Conservation (phyloP, 345 rosid genomes). For the Chamaenerion angustifolium region DNA sequence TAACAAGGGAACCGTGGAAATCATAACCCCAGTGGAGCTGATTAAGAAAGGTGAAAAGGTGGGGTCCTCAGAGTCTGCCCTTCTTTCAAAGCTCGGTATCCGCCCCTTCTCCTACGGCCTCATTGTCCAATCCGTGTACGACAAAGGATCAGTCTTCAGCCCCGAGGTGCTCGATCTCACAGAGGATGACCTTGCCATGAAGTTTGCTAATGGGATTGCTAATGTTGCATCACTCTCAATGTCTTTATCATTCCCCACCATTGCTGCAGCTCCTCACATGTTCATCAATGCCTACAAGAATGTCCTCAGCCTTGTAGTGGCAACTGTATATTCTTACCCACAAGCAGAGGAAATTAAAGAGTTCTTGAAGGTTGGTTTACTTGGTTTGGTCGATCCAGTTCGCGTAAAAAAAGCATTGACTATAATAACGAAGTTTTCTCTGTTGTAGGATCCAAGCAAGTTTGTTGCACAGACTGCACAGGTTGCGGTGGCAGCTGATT, state of each 20-base stretch:
- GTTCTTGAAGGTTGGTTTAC: conserved; percentile 21
- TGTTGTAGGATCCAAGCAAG: conserved; percentile 36
- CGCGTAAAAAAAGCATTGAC: neutral
- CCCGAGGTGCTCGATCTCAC: conserved; percentile 38
- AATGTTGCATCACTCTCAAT: conserved; percentile 28
- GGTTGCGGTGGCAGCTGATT: conserved; percentile 2
- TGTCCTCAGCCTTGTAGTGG: conserved; percentile 26
- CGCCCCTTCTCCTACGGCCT: conserved; percentile 47
- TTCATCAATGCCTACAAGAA: conserved; percentile 39
- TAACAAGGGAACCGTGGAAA: conserved; percentile 98
- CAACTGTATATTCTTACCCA: conserved; percentile 24
- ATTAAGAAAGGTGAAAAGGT: conserved; percentile 93
- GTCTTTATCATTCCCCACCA: conserved; percentile 30
- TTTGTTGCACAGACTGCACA: conserved; percentile 21
- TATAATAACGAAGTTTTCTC: neutral
- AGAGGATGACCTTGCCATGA: conserved; percentile 26
- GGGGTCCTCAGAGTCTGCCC: conserved; percentile 84
- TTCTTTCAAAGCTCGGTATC: conserved; percentile 31
- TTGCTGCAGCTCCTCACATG: conserved; percentile 42
- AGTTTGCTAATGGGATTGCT: conserved; percentile 24
- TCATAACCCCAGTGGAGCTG: conserved; percentile 82
- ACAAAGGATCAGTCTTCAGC: conserved; percentile 36
- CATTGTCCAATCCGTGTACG: conserved; percentile 26
- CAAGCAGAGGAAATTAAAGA: conserved; percentile 36
- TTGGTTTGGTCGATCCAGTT: no score